phyloP scores from a whole-genome alignment of 2,329 filamentous ascomycete species.

The Cladorrhinum sp. region DNA sequence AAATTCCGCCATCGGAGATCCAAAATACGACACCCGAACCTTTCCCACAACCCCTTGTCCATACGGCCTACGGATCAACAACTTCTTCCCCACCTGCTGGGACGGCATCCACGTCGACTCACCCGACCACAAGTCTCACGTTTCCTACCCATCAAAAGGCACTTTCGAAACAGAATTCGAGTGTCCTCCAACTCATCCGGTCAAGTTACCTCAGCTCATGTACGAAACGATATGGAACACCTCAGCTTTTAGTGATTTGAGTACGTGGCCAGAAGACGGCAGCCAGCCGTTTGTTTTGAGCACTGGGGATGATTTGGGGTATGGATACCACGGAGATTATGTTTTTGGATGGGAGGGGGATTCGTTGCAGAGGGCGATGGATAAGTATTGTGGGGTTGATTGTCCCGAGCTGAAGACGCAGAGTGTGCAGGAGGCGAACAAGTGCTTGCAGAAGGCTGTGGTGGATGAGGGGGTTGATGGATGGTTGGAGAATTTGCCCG shows the following conservation, averaged over 20 bases:
- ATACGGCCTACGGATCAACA: constrained; percentile 40
- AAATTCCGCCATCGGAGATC: background rate
- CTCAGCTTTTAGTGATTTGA: constrained; percentile 33
- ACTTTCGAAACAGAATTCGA: constrained; percentile 23
- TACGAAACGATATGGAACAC: constrained; percentile 45
- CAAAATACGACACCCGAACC: background rate
- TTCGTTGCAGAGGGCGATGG: constrained; percentile 29
- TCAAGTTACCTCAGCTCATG: constrained; percentile 32
- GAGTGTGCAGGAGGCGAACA: constrained; percentile 31
- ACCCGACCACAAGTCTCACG: constrained; percentile 43
- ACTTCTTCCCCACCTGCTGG: constrained; percentile 54
- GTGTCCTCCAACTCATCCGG: constrained; percentile 26
- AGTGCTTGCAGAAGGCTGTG: constrained; percentile 28
- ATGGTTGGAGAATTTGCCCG: too few relatives aligned
- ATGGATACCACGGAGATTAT: constrained; percentile 30
- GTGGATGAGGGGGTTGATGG: constrained; percentile 30
- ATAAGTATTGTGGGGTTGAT: constrained; percentile 29
- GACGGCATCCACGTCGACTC: constrained; percentile 56
- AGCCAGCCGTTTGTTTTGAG: constrained; percentile 28
- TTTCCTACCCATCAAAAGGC: constrained; percentile 25
- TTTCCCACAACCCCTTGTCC: constrained; percentile 39
- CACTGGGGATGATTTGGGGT: constrained; percentile 26
- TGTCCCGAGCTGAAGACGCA: constrained; percentile 32
- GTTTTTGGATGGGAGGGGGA: constrained; percentile 33
- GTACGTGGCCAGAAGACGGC: constrained; percentile 32